phyloP scores from a whole-genome alignment of 305 asterid species.

The Fraxinus albicans region DNA sequence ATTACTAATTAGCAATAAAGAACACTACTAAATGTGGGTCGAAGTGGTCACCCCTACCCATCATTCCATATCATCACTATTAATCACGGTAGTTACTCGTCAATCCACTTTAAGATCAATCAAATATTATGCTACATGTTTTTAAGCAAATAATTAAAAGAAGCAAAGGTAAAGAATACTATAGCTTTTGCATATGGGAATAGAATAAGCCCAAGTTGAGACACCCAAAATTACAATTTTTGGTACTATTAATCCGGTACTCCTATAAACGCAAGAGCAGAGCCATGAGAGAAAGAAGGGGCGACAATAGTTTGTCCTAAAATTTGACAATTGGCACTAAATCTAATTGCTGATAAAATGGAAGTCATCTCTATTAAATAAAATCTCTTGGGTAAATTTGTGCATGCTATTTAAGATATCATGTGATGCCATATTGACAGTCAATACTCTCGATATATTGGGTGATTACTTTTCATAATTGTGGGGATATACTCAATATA shows the following conservation, averaged over 20 bases:
- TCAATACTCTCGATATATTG: not conserved
- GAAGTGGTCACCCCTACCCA: constrained; percentile 13
- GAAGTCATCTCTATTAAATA: too few relatives aligned
- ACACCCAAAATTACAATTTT: not conserved
- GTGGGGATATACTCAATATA: not conserved
- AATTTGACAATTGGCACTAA: not conserved
- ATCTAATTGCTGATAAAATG: not conserved
- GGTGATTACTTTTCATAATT: not conserved
- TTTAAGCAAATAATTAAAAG: not conserved
- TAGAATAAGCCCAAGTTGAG: not conserved
- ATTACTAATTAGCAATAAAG: not conserved
- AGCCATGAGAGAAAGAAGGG: not conserved
- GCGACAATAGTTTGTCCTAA: not conserved
- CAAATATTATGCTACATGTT: not conserved
- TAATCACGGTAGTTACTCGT: not conserved
- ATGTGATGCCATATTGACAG: not conserved
- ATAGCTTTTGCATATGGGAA: not conserved
- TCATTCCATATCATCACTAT: constrained; percentile 12
- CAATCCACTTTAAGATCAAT: not conserved
- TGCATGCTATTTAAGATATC: not conserved
- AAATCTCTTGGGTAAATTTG: not conserved
- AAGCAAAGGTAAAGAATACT: not conserved
- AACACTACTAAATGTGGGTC: constrained; percentile 12
- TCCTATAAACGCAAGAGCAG: not conserved
- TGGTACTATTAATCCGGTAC: not conserved